Evolutionary conservation across 768 basidiomycete genomes (phyloP).

Genomic region (Pisolithus tinctorius): DNA sequence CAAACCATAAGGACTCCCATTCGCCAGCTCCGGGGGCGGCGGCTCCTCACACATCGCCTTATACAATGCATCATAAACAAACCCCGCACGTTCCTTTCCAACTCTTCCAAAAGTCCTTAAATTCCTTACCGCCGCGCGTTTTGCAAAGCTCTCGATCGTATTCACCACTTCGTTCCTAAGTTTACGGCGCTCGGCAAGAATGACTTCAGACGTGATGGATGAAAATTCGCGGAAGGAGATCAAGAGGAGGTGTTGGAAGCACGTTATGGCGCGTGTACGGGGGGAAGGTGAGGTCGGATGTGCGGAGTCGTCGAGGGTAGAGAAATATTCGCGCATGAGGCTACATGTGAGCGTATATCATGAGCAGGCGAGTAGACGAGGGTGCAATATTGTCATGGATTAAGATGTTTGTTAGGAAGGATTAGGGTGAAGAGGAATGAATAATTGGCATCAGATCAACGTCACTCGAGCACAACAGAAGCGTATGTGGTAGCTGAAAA

Average conservation of each 20-base stretch:
- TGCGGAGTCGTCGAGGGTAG: conserved; percentile 88
- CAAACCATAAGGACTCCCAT: too few relatives aligned
- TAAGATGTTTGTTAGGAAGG: too few relatives aligned
- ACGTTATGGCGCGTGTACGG: conserved; percentile 86
- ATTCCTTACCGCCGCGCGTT: conserved; percentile 85
- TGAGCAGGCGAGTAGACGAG: too few relatives aligned
- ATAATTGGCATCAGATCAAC: too few relatives aligned
- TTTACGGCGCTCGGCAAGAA: conserved; percentile 75
- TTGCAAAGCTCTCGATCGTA: conserved; percentile 91
- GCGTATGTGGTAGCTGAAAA: not conserved
- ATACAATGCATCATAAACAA: conserved; percentile 90
- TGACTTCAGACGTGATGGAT: conserved; percentile 92
- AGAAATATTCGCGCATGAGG: conserved; percentile 93
- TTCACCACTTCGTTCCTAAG: conserved; percentile 88
- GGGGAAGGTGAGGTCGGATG: conserved; percentile 87
- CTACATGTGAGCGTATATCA: conserved; percentile 29
- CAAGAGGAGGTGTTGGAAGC: conserved; percentile 94
- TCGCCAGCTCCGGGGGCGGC: conserved; percentile 40
- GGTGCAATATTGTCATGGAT: too few relatives aligned
- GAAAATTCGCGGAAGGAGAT: conserved; percentile 98
- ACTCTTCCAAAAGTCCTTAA: conserved; percentile 75
- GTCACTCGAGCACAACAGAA: too few relatives aligned
- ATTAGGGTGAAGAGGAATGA: too few relatives aligned
- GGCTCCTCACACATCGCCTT: conserved; percentile 76
- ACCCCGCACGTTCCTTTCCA: conserved; percentile 77